Conservation (phyloP, 1,284 basidiomycete species). For the Cutaneotrichosporon sp. region DNA sequence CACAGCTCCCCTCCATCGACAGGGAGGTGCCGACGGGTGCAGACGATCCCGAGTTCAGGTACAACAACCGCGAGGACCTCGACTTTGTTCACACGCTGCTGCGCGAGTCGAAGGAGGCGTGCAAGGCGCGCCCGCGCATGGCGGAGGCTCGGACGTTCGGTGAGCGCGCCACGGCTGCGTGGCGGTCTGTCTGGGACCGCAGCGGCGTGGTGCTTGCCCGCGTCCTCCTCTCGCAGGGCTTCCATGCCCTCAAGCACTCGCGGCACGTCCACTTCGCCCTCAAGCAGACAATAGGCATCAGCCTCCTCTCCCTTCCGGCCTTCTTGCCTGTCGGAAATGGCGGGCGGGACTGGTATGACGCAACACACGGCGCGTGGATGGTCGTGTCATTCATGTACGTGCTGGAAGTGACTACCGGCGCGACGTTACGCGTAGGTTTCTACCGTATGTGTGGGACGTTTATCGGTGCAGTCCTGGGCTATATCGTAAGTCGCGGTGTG, state of each 20-base stretch:
- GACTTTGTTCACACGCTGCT: slow-evolving; percentile 24
- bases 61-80: slow-evolving; percentile 18
- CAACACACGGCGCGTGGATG: slow-evolving; percentile 54
- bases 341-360: slow-evolving; percentile 51
- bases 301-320: slow-evolving; percentile 53
- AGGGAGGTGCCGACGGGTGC: slow-evolving; percentile 10
- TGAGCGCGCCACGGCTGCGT: slow-evolving; percentile 17
- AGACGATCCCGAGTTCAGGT: slow-evolving; percentile 5
- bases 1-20: slow-evolving; percentile 13
- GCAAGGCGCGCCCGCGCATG: slow-evolving; percentile 6
- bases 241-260: slow-evolving; percentile 49
- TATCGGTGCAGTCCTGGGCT: slow-evolving; percentile 52
- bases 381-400: slow-evolving; percentile 55
- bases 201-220: slow-evolving; percentile 31
- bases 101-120: slow-evolving; percentile 12
- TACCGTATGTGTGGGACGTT: slow-evolving; percentile 56
- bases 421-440: slow-evolving; percentile 54
- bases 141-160: neutral
- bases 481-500: slow-evolving; percentile 39
- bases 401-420: slow-evolving; percentile 56
- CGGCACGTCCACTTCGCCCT: slow-evolving; percentile 54
- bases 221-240: slow-evolving; percentile 37
- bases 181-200: slow-evolving; percentile 44
- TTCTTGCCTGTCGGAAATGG: slow-evolving; percentile 43
- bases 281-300: slow-evolving; percentile 55